These are phyloP conservation scores for Mycena galopus DNA, from an alignment of 768 basidiomycete genomes.

Conservation along the genomic window DNA sequence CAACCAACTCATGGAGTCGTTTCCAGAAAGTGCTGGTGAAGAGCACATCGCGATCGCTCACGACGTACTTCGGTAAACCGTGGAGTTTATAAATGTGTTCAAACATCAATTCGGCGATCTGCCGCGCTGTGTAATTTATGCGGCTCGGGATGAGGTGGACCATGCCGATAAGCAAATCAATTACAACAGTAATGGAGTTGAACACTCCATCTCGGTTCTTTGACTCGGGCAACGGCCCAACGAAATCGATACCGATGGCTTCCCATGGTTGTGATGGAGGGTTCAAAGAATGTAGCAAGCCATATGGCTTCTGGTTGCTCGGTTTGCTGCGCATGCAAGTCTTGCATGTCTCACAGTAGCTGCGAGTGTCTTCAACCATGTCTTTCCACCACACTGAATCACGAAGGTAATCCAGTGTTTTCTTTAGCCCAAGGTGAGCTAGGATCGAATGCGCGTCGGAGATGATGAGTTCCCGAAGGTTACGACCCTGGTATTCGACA, in stretches of 20 bases:
- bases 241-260: neutral
- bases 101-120: neutral
- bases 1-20: neutral
- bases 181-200: neutral
- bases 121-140: neutral
- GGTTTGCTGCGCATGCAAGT: neutral
- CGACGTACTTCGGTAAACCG: neutral
- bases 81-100: neutral
- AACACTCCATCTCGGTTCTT: neutral
- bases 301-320: neutral
- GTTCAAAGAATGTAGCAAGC: neutral
- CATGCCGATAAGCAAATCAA: neutral
- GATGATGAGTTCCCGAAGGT: no score
- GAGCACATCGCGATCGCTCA: neutral
- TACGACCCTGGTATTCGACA: no score
- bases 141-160: neutral
- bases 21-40: slow-evolving; percentile 4
- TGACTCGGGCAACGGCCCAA: neutral
- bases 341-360: neutral
- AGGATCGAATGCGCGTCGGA: no score
- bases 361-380: no score
- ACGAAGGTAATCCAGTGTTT: no score
- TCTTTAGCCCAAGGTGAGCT: no score
- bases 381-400: no score
- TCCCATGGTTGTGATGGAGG: neutral